phyloP scores from a whole-genome alignment of 305 asterid species.

The Withania somnifera region DNA sequence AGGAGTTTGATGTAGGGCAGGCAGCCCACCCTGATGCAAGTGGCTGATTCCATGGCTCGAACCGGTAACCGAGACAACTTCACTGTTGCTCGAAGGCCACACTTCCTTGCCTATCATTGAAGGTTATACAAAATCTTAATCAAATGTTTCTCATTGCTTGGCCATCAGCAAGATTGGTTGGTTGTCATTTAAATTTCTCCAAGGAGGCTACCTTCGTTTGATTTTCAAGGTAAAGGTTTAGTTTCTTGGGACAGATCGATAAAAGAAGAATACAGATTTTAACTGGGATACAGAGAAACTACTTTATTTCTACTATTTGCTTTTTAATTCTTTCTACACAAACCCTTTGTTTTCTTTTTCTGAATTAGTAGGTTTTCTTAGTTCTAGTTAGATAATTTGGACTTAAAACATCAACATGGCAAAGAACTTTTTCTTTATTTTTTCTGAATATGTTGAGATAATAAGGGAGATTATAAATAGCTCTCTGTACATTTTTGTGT shows the following conservation, averaged over 20 bases:
- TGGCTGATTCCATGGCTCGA: no score
- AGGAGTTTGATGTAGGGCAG: no score
- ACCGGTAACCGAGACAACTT: no score
- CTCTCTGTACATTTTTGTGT: neutral
- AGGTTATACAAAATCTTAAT: neutral
- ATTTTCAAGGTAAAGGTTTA: neutral
- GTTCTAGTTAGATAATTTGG: neutral
- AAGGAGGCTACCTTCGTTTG: neutral
- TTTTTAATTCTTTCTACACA: neutral
- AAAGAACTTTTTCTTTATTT: neutral
- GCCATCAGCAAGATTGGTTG: neutral
- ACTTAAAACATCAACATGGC: neutral
- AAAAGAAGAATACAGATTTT: neutral
- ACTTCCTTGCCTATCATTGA: neutral
- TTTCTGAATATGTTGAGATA: neutral
- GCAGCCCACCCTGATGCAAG: no score
- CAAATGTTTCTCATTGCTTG: neutral
- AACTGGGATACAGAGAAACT: neutral
- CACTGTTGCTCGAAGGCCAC: no score
- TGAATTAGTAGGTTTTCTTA: neutral
- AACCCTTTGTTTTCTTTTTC: neutral
- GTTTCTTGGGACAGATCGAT: neutral
- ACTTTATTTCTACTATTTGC: neutral
- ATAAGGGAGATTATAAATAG: neutral
- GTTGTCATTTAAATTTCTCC: neutral